phyloP scores from a whole-genome alignment of 768 basidiomycete genomes.

The Grammothele lineata region DNA sequence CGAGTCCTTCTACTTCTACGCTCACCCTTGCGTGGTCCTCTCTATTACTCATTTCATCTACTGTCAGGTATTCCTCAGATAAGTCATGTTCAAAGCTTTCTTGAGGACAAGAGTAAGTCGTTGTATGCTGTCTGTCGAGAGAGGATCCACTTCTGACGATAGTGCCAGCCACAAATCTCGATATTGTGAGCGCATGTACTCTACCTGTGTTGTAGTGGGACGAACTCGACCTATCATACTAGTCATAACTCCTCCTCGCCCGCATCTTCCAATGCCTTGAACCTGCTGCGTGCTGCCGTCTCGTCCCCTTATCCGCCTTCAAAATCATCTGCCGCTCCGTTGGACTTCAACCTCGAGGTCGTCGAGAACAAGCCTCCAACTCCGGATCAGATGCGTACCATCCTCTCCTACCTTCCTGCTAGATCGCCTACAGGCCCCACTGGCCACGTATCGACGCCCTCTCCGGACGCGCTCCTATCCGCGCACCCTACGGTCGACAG shows the following conservation, averaged over 20 bases:
- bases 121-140: neutral
- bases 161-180: conserved; percentile 50
- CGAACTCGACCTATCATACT: neutral
- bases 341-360: conserved; percentile 69
- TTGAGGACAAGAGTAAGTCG: conserved; percentile 5
- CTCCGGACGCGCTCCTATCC: conserved; percentile 46
- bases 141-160: neutral
- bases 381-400: conserved; percentile 62
- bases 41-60: too few relatives aligned
- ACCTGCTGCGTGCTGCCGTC: conserved; percentile 53
- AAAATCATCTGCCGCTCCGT: conserved; percentile 42
- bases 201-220: neutral
- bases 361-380: conserved; percentile 63
- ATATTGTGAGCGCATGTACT: conserved; percentile 46
- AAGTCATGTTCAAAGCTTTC: conserved; percentile 19
- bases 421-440: conserved; percentile 8
- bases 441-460: neutral
- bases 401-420: conserved; percentile 53
- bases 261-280: conserved; percentile 57
- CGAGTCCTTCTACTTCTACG: too few relatives aligned
- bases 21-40: too few relatives aligned
- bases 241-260: conserved; percentile 69
- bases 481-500: conserved; percentile 49
- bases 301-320: conserved; percentile 58
- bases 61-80: too few relatives aligned